A percentile compares a stretch with the other conserved stretches of the same genome.
phyloP scores from a whole-genome alignment of 2,329 filamentous ascomycete species.

The Clonostachys solani region DNA sequence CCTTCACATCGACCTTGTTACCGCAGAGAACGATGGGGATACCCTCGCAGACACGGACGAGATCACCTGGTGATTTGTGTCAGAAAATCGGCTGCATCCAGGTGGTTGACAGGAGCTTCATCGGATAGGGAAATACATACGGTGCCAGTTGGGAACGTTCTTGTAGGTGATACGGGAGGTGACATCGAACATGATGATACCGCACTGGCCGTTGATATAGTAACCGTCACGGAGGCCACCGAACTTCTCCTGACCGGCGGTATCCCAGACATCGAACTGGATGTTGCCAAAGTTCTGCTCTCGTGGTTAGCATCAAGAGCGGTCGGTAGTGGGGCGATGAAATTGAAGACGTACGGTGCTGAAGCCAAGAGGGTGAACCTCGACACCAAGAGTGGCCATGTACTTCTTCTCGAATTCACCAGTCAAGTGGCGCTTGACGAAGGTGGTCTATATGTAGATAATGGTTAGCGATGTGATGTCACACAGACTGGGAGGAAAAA shows the following conservation, averaged over 20 bases:
- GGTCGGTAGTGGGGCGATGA: slow-evolving; percentile 8
- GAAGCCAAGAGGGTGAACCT: slow-evolving; percentile 98
- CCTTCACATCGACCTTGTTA: slow-evolving; percentile 99
- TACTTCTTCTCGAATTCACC: slow-evolving; percentile 99
- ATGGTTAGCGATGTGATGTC: slow-evolving; percentile 1
- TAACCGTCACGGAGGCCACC: slow-evolving; percentile 98
- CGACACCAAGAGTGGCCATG: slow-evolving; percentile 98
- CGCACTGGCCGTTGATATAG: slow-evolving; percentile 99
- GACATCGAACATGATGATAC: slow-evolving; percentile 99
- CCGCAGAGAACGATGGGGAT: slow-evolving; percentile 97
- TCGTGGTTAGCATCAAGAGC: neutral
- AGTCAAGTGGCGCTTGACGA: slow-evolving; percentile 99
- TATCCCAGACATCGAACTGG: slow-evolving; percentile 99
- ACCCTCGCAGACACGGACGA: slow-evolving; percentile 99
- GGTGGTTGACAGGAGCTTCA: neutral
- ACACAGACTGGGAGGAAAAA: neutral
- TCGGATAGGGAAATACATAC: slow-evolving; percentile 52
- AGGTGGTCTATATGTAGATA: slow-evolving; percentile 71
- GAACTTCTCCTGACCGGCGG: slow-evolving; percentile 98
- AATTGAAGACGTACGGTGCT: slow-evolving; percentile 72
- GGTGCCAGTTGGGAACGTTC: slow-evolving; percentile 99
- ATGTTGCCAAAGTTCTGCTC: slow-evolving; percentile 89
- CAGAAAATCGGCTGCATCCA: neutral
- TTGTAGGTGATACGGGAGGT: slow-evolving; percentile 99
- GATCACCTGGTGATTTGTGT: slow-evolving; percentile 63